Base-by-base conservation (phyloP, 768 basidiomycete species). In the Mycena maculata region DNA sequence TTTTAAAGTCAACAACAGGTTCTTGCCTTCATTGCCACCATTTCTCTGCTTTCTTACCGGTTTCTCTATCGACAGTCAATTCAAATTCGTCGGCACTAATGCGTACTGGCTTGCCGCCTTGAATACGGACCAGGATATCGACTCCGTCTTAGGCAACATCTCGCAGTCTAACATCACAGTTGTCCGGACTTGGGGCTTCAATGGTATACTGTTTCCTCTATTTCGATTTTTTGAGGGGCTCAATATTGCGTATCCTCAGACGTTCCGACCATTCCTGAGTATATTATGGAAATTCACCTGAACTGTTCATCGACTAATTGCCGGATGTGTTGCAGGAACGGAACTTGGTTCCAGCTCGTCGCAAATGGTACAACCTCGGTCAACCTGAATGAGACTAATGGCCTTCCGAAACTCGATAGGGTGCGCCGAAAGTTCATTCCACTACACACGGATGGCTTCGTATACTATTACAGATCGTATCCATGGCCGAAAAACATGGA, bases 131-230 rank as follows among this genome's bases (percentile, higher is more conserved):
- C 74, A 80, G 47, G 91, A 92, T 71, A 87, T 92, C 48, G 81
- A 85, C 73, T 72, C 79, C 52, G 88, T 89, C 4, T 75, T 92
- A 38, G 82, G 81, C 2, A 87, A 86, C 66, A 90, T 92, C 60
- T 84, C 86, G 15, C 81, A 83, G 3, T 75, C 80, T 15, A 88
- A 87, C 10, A 82, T 89, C 69, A 87, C 79, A 41, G 89, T 89
- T 23, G 85, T 92, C 30, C 83, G 90, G 44, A 80, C 87, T 4
- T 92, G 91, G 91, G 91, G 85, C 20, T 92, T 92, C 76, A 91
- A 92, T 76, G 91, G 90, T 85, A 42, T 39, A 74, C 57, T 18
- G 49, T 31, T 54, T 28, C 48, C 38, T 38, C 33, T 27, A 28
- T 61, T 59, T 18, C 41, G 60, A 22, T 56, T 16, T 56, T 45